These are phyloP conservation scores for Emmonsiellopsis sp. DNA, from an alignment of 2,329 filamentous ascomycete species.

Conservation along the genomic window DNA sequence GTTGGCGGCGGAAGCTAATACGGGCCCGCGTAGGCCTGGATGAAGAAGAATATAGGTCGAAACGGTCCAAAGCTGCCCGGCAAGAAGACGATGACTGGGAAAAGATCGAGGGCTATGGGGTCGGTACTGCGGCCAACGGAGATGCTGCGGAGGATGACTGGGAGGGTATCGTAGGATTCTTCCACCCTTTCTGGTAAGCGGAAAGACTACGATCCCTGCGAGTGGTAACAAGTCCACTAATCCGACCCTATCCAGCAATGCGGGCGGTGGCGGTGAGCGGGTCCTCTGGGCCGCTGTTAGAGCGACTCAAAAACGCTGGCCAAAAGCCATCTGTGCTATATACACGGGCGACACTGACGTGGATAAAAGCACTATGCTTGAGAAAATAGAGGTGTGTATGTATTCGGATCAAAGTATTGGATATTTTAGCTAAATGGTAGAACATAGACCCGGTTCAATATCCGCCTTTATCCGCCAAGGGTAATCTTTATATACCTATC, in stretches of 20 bases:
- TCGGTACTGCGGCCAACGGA: slow-evolving; percentile 37
- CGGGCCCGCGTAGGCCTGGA: slow-evolving; percentile 37
- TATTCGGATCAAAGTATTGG: neutral
- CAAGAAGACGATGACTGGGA: slow-evolving; percentile 60
- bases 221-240: slow-evolving; percentile 1
- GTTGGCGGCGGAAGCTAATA: slow-evolving; percentile 52
- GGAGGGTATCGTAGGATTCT: slow-evolving; percentile 86
- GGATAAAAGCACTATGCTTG: slow-evolving; percentile 68
- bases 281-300: slow-evolving; percentile 94
- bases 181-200: slow-evolving; percentile 87
- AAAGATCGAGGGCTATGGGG: slow-evolving; percentile 50
- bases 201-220: neutral
- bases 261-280: slow-evolving; percentile 87
- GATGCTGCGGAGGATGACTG: slow-evolving; percentile 50
- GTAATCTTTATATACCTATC: slow-evolving; percentile 85
- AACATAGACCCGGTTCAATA: slow-evolving; percentile 74
- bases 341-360: slow-evolving; percentile 94
- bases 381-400: slow-evolving; percentile 56
- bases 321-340: slow-evolving; percentile 78
- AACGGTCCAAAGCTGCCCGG: slow-evolving; percentile 20
- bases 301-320: slow-evolving; percentile 82
- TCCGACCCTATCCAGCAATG: slow-evolving; percentile 54
- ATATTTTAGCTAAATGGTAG: slow-evolving; percentile 3
- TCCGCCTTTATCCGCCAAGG: slow-evolving; percentile 72
- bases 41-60: slow-evolving; percentile 26